These are phyloP conservation scores for Fusarium brachygibbosum DNA, from an alignment of 2,329 filamentous ascomycete species.

Conservation along the genomic window DNA sequence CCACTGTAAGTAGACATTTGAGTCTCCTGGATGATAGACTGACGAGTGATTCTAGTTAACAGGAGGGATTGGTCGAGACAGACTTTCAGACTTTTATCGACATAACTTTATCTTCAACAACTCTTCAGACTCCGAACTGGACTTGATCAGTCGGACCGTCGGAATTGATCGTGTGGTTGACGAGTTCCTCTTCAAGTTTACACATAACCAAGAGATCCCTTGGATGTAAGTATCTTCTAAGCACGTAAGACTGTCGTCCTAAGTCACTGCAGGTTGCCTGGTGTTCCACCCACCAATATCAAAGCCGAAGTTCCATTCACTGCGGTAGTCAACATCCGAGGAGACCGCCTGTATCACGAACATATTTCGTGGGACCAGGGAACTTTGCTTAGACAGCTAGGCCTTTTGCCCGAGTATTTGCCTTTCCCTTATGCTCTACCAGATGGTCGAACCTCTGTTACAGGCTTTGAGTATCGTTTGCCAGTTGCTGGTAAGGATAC, in stretches of 20 bases:
- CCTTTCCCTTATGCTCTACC: constrained; percentile 70
- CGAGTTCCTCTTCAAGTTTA: constrained; percentile 76
- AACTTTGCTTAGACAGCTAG: constrained; percentile 70
- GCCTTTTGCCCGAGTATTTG: constrained; percentile 69
- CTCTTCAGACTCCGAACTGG: constrained; percentile 73
- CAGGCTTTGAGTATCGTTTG: constrained; percentile 50
- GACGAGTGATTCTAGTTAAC: constrained; percentile 59
- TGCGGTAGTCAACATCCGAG: constrained; percentile 73
- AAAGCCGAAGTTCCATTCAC: constrained; percentile 71
- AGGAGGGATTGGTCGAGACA: constrained; percentile 76
- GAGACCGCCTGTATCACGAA: constrained; percentile 74
- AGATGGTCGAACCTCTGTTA: constrained; percentile 49
- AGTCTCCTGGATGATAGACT: accelerated
- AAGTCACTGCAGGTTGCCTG: constrained; percentile 58
- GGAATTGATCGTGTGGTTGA: constrained; percentile 80
- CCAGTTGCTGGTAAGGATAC: constrained; percentile 53
- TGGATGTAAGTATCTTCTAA: constrained; percentile 70
- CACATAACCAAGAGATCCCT: constrained; percentile 72
- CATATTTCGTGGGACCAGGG: constrained; percentile 78
- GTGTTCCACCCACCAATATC: constrained; percentile 67
- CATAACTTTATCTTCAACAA: constrained; percentile 83
- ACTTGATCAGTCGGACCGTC: constrained; percentile 78
- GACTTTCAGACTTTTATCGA: constrained; percentile 76
- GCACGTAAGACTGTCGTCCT: neutral
- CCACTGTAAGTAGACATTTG: constrained; percentile 64